phyloP scores from a whole-genome alignment of 441 rosid species.

The Euphorbia celastroides region DNA sequence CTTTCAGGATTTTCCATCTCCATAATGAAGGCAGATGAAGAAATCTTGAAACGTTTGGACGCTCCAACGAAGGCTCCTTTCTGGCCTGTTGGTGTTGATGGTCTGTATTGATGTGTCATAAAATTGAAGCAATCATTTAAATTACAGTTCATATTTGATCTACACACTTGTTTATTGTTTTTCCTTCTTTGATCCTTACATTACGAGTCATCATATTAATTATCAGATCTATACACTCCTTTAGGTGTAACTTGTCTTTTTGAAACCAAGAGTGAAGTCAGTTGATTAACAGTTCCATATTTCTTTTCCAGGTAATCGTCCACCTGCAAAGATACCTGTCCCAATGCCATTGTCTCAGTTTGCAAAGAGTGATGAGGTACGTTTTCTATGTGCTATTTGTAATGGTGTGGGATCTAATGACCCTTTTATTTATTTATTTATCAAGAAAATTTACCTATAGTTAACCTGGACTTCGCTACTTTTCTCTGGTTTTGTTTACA shows the following conservation, averaged over 20 bases:
- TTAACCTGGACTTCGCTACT: background rate
- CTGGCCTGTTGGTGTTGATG: slow-evolving; percentile 94
- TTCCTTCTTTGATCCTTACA: background rate
- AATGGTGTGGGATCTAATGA: slow-evolving; percentile 10
- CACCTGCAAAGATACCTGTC: slow-evolving; percentile 89
- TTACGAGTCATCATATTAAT: slow-evolving; percentile 10
- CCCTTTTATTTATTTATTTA: slow-evolving; percentile 1
- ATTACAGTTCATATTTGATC: slow-evolving; percentile 6
- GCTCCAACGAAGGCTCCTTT: slow-evolving; percentile 93
- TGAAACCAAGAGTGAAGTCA: background rate
- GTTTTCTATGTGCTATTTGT: slow-evolving; percentile 16
- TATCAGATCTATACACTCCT: background rate
- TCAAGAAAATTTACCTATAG: background rate
- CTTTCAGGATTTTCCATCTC: slow-evolving; percentile 85
- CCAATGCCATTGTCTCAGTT: slow-evolving; percentile 62
- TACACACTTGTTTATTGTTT: background rate
- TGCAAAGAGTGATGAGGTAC: slow-evolving; percentile 64
- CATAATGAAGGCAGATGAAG: slow-evolving; percentile 82
- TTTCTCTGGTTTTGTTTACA: background rate
- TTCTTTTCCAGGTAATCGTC: slow-evolving; percentile 58
- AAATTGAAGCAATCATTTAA: slow-evolving; percentile 15
- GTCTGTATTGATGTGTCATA: slow-evolving; percentile 37
- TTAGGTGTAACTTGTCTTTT: background rate
- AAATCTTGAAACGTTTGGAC: slow-evolving; percentile 66
- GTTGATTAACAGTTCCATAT: slow-evolving; percentile 11